Conservation (phyloP, 148 eudicot species). For the Arbutus unedo region DNA sequence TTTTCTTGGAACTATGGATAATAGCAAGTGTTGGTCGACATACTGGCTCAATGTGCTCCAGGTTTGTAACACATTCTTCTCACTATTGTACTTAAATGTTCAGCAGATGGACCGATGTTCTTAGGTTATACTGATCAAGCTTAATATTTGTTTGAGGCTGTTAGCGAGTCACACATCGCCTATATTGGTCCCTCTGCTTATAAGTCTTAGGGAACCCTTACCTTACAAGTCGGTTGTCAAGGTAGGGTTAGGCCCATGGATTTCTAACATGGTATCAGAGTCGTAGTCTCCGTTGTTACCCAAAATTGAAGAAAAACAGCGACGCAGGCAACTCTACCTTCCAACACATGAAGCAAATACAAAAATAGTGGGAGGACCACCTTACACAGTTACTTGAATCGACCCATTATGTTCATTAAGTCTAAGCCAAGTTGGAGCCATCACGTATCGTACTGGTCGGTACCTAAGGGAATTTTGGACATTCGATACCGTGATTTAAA, state of each 20-base stretch:
- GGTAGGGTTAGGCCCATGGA: too few species aligned
- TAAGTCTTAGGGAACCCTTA: too few species aligned
- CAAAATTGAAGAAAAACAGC: neutral
- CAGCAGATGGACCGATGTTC: slow-evolving; percentile 10
- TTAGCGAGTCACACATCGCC: neutral
- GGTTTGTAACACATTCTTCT: slow-evolving; percentile 40
- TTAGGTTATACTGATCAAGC: neutral
- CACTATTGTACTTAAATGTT: neutral
- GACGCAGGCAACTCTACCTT: neutral
- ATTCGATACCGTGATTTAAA: too few species aligned
- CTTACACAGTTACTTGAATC: neutral
- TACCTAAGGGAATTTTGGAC: too few species aligned
- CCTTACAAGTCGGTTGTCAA: too few species aligned
- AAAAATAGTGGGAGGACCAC: neutral
- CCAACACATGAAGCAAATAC: neutral
- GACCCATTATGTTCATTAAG: neutral
- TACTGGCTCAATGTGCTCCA: slow-evolving; percentile 98
- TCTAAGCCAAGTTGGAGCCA: neutral
- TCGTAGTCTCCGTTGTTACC: neutral
- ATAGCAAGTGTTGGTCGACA: slow-evolving; percentile 64
- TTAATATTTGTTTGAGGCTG: neutral
- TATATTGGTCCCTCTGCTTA: too few species aligned
- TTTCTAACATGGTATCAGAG: too few species aligned
- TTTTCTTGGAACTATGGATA: slow-evolving; percentile 62
- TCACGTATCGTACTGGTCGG: too few species aligned